A percentile compares a stretch with the other conserved stretches of the same genome.
These are phyloP conservation scores for Asclepias syriaca DNA, from an alignment of 257 asterid species.

Conservation along the genomic window DNA sequence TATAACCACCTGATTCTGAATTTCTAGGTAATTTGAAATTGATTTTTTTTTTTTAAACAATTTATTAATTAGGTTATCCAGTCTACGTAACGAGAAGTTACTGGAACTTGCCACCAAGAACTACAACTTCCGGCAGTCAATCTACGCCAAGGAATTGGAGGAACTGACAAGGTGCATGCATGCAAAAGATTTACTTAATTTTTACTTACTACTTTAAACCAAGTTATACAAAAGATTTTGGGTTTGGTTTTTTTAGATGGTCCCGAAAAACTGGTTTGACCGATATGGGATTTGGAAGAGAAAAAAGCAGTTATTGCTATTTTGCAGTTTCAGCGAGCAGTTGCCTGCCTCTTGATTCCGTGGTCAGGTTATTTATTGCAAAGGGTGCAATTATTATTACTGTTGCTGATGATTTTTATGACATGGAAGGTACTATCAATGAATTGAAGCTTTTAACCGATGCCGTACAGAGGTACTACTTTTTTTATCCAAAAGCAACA, in stretches of 20 bases:
- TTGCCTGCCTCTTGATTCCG: slow-evolving; percentile 34
- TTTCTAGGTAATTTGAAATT: too few relatives aligned
- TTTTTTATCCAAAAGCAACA: too few relatives aligned
- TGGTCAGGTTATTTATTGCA: too few relatives aligned
- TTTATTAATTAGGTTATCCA: slow-evolving; percentile 25
- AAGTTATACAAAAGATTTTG: too few relatives aligned
- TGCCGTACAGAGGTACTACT: too few relatives aligned
- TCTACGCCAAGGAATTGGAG: slow-evolving; percentile 40
- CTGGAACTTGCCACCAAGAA: slow-evolving; percentile 46
- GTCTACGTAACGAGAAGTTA: slow-evolving; percentile 36
- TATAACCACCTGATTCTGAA: too few relatives aligned
- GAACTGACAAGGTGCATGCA: slow-evolving; percentile 41
- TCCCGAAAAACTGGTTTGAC: slow-evolving; percentile 41
- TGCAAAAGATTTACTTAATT: too few relatives aligned
- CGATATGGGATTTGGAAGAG: slow-evolving; percentile 68
- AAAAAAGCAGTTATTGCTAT: slow-evolving; percentile 44
- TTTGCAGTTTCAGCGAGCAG: slow-evolving; percentile 40
- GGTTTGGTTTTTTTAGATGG: slow-evolving; percentile 36
- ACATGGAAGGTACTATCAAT: too few relatives aligned
- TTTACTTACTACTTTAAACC: too few relatives aligned
- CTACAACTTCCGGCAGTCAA: slow-evolving; percentile 39
- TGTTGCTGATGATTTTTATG: too few relatives aligned
- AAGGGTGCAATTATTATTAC: too few relatives aligned
- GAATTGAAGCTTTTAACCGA: too few relatives aligned
- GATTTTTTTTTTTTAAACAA: background rate